Conservation (phyloP, 139 green algal genomes). For the Coelastrella sp. region DNA sequence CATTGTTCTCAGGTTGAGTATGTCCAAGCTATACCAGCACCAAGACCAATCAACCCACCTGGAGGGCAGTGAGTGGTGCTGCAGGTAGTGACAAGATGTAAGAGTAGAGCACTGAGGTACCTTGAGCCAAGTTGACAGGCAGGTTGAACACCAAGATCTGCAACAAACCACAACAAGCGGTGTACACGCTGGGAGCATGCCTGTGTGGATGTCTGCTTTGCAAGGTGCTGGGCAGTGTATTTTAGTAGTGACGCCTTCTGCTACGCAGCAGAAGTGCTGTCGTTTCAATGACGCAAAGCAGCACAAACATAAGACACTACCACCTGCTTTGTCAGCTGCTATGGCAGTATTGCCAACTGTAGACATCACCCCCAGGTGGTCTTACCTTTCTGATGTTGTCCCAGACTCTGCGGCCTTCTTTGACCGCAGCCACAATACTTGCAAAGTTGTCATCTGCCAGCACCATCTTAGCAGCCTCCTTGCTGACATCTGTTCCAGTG, state of each 20-base stretch:
- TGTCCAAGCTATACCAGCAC: too few species aligned
- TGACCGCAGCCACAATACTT: conserved; percentile 90
- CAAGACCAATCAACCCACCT: too few species aligned
- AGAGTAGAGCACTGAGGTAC: conserved; percentile 91
- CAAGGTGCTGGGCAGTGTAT: neutral
- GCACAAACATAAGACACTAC: too few species aligned
- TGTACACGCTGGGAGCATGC: neutral
- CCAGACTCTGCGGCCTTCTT: conserved; percentile 93
- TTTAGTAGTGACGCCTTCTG: too few species aligned
- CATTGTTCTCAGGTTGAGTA: too few species aligned
- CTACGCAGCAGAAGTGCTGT: too few species aligned
- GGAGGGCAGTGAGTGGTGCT: conserved; percentile 57
- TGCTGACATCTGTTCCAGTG: conserved; percentile 82
- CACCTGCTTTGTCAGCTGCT: too few species aligned
- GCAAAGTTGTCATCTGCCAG: conserved; percentile 95
- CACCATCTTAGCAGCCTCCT: conserved; percentile 95
- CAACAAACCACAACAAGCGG: neutral
- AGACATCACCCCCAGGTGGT: too few species aligned
- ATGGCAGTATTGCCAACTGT: too few species aligned
- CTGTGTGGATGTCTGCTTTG: too few species aligned
- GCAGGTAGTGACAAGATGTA: conserved; percentile 89
- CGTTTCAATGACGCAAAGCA: too few species aligned
- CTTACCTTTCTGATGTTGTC: conserved; percentile 77
- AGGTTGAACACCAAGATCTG: conserved; percentile 63
- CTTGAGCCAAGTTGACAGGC: conserved; percentile 89